Evolutionary conservation across 441 rosid species (phyloP), one percentile per base, ranked within the genome.

Genomic region (Erodium chrysanthum): DNA sequence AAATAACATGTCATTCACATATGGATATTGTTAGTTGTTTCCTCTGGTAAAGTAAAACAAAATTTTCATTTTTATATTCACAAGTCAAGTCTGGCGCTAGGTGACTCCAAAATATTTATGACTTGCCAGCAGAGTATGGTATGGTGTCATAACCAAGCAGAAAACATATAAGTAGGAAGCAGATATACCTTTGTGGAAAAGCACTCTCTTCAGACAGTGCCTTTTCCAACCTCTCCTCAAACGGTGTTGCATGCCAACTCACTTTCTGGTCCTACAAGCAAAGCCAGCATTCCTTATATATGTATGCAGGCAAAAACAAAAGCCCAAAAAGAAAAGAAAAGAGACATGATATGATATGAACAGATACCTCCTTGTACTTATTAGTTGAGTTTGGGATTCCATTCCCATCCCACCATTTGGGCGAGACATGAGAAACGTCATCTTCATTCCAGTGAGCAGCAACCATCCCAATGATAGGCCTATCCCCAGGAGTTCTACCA

Each of bases 191-290:
- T 73, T 80, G 85, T 37, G 91, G 72, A 70, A 82, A 42, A 20
- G 66, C 64, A 80, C 75, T 86, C 76, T 88, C 90, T 46, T 88
- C 90, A 1, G 92, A 89, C 66, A 94, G 75, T 8, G 96, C 99
- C 84, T 94, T 94, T 75, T 94, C 99, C 69, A 94, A 68, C 75
- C 99, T 94, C 81, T 88, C 97, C 67, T 91, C 97, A 40, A 94
- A 94, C 44, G 97, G 99, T 17, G 99, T 91, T 10, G 99, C 99
- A 73, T 94, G 99, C 96, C 96, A 94, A 62, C 88, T 88, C 18
- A 94, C 99, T 78, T 88, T 91, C 75, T 94, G 97, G 75, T 94
- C 97, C 99, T 94, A 84, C 74, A 69, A 77, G 63, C 54, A 68
- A 35, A 74, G 54, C 42, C 50, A 31, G 68, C 56, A 10, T 66